Percentiles rank a stretch among this genome's conserved stretches.
These are phyloP conservation scores for Cryptococcus floricola DNA, from an alignment of 1,284 basidiomycete species.

Conservation along the genomic window DNA sequence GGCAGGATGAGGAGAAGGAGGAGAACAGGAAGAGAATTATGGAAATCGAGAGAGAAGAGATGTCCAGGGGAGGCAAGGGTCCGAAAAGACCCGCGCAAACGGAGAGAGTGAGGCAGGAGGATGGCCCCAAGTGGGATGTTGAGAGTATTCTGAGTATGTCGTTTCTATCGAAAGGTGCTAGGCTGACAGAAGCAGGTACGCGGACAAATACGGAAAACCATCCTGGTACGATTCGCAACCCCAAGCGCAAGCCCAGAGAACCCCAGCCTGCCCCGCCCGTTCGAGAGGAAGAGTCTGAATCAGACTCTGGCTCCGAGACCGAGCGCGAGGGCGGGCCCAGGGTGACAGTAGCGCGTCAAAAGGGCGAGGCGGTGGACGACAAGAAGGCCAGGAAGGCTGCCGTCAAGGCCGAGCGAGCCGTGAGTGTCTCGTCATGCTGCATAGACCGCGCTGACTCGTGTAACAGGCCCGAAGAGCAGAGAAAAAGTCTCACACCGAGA, in stretches of 20 bases:
- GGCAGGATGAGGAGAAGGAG: constrained; percentile 56
- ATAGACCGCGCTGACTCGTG: constrained; percentile 49
- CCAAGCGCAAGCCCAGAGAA: constrained; percentile 48
- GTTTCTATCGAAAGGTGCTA: background rate
- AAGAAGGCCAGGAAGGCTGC: constrained; percentile 84
- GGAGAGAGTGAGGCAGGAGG: constrained; percentile 51
- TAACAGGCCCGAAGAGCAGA: constrained; percentile 63
- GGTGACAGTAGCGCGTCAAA: constrained; percentile 60
- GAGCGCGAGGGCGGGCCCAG: constrained; percentile 32
- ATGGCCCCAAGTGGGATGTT: constrained; percentile 85
- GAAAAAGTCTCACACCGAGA: constrained; percentile 74
- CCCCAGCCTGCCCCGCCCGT: background rate
- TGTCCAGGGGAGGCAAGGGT: constrained; percentile 3
- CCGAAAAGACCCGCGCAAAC: constrained; percentile 50
- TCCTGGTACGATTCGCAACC: constrained; percentile 72
- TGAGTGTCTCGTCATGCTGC: constrained; percentile 18
- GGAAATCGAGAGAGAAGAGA: constrained; percentile 52
- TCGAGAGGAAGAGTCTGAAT: constrained; percentile 37
- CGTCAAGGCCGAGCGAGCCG: constrained; percentile 74
- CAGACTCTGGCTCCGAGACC: constrained; percentile 49
- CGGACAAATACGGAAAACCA: constrained; percentile 94
- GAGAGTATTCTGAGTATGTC: constrained; percentile 84
- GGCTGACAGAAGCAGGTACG: constrained; percentile 59
- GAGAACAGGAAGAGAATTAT: constrained; percentile 60
- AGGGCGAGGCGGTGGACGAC: constrained; percentile 77